Evolutionary conservation across 805 yeast species (phyloP), one percentile per base, ranked within the genome.

Genomic region (Spathaspora girioi): DNA sequence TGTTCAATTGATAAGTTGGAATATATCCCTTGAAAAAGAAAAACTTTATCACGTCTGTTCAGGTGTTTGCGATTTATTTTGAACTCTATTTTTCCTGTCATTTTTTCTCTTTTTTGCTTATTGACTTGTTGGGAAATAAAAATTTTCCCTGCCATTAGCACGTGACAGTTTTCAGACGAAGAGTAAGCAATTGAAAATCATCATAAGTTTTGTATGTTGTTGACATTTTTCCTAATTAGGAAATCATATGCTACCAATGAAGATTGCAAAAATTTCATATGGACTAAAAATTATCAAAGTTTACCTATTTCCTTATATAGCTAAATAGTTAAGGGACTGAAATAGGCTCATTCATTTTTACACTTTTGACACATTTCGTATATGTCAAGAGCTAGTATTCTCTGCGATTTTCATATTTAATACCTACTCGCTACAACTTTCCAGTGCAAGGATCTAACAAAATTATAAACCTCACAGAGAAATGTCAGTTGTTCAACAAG

Each of bases 401-500:
- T 23, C 6, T 23, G 3, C 3, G 26, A 23, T 23, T 23, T 23
- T 23, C 3, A 6, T 23, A 23, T 23, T 23, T 23, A 23, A 6
- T 23, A 23, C 26, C 3, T 6, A 23, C 3, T 23, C 26, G 6
- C 26, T 23, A 23, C 26, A 23, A 23, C 6, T 4, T 23, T 23
- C 26, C 26, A 3, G 26, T 23, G 26, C 6, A 23, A 23, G n/a
- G n/a, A n/a, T n/a, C n/a, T n/a, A 23, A 23, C 26, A 23, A 23
- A 6, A 23, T n/a, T n/a, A n/a, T n/a, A 23, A 23, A 23, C 26
- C 26, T 6, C 26, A 23, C 26, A 23, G 26, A 23, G 6, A 42
- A n/a, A 46, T 46, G 48, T 46, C 48, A 40, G 20, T 31, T 11
- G 48, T 46, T 15, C 48, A 46, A 20, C 48, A 46, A n/a, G 50